Percentiles rank a stretch among this genome's conserved stretches.
phyloP scores from a whole-genome alignment of 2,329 filamentous ascomycete genomes.

The Cylindrodendrum hubeiense region DNA sequence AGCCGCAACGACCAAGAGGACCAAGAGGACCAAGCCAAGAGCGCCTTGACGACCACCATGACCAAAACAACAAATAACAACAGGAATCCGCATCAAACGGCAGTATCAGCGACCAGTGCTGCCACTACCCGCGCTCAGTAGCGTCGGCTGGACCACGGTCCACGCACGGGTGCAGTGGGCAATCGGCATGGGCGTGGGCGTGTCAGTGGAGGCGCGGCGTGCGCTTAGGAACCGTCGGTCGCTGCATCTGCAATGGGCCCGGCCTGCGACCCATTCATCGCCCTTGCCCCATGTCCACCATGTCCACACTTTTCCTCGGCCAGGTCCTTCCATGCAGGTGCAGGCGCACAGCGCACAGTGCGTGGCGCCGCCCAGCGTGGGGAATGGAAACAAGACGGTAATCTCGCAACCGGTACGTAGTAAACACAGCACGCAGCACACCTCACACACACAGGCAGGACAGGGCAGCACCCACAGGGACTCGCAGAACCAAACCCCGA shows the following conservation, averaged over 20 bases:
- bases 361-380: slow-evolving; percentile 40
- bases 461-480: slow-evolving; percentile 2
- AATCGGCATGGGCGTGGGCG: slow-evolving; percentile 31
- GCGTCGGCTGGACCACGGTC: slow-evolving; percentile 42
- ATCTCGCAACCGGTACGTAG: slow-evolving; percentile 33
- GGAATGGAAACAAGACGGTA: slow-evolving; percentile 49
- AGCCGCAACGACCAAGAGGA: slow-evolving; percentile 15
- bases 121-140: slow-evolving; percentile 43
- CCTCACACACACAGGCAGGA: slow-evolving; percentile 1
- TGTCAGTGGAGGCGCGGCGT: slow-evolving; percentile 29
- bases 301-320: slow-evolving; percentile 39
- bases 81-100: slow-evolving; percentile 31
- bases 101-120: slow-evolving; percentile 39
- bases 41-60: slow-evolving; percentile 14
- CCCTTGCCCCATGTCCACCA: slow-evolving; percentile 33
- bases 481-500: slow-evolving; percentile 11
- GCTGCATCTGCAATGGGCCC: slow-evolving; percentile 38
- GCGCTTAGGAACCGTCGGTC: slow-evolving; percentile 38
- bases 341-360: slow-evolving; percentile 41
- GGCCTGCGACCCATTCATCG: slow-evolving; percentile 36
- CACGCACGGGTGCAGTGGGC: slow-evolving; percentile 29
- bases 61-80: slow-evolving; percentile 22
- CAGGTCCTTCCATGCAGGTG: slow-evolving; percentile 40
- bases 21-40: slow-evolving; percentile 9
- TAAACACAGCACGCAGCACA: slow-evolving; percentile 3